Evolutionary conservation across 441 rosid genomes (phyloP).

Genomic region (Corymbia calophylla): DNA sequence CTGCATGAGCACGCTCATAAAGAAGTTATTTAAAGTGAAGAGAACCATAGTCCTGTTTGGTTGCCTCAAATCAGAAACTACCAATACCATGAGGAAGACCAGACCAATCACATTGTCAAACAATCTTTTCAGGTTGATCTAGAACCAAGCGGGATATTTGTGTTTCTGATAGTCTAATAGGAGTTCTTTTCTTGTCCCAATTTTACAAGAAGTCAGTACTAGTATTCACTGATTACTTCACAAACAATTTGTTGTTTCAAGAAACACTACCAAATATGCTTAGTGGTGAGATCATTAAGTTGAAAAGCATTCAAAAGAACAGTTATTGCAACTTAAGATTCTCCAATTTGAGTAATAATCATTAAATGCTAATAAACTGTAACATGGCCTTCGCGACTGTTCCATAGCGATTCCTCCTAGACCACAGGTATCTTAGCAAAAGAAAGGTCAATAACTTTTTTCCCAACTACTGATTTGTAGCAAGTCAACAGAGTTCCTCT

Average conservation of each 20-base stretch:
- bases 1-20: not conserved
- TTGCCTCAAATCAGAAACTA: not conserved
- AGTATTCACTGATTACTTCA: not conserved
- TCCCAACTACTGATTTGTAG: not conserved
- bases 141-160: not conserved
- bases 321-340: not conserved
- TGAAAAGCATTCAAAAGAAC: not conserved
- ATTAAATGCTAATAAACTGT: not conserved
- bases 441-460: not conserved
- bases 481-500: not conserved
- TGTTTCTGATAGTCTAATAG: not conserved
- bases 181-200: not conserved
- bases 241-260: not conserved
- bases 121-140: not conserved
- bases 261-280: not conserved
- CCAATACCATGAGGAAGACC: not conserved
- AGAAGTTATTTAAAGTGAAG: not conserved
- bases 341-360: not conserved
- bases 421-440: not conserved
- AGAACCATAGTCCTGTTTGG: not conserved
- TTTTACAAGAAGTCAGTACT: not conserved
- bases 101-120: not conserved
- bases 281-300: not conserved
- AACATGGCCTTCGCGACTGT: not conserved
- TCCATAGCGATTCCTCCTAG: not conserved